phyloP scores from a whole-genome alignment of 805 yeast species.

The Barnettozyma siamensis region DNA sequence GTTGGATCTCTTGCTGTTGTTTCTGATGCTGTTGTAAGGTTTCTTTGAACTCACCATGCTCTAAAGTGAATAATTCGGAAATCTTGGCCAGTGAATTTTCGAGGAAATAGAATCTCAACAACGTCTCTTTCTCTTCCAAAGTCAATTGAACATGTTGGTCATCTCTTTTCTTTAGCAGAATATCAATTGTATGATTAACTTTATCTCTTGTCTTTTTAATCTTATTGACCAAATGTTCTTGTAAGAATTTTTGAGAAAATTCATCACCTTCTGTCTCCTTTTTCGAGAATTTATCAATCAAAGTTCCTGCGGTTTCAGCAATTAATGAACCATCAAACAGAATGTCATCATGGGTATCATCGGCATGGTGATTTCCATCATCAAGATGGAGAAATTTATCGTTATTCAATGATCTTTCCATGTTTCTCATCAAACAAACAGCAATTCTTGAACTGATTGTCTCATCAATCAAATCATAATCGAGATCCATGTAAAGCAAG shows the following conservation, averaged over 20 bases:
- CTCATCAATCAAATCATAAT: slow-evolving; percentile 54
- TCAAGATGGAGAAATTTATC: slow-evolving; percentile 14
- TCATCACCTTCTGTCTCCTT: slow-evolving; percentile 25
- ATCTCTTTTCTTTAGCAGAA: slow-evolving; percentile 52
- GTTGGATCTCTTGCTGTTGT: slow-evolving; percentile 6
- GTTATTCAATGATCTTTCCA: slow-evolving; percentile 51
- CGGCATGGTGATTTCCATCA: slow-evolving; percentile 38
- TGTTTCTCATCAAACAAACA: slow-evolving; percentile 73
- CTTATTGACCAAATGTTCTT: slow-evolving; percentile 37
- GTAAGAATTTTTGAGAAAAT: slow-evolving; percentile 31
- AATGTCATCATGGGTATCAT: slow-evolving; percentile 46
- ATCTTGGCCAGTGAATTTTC: slow-evolving; percentile 64
- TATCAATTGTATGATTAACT: slow-evolving; percentile 46
- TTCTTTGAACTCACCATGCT: slow-evolving; percentile 17
- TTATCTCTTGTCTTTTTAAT: slow-evolving; percentile 33
- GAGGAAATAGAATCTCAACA: slow-evolving; percentile 61
- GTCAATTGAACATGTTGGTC: slow-evolving; percentile 38
- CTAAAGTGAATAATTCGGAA: slow-evolving; percentile 30
- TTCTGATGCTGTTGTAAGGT: slow-evolving; percentile 12
- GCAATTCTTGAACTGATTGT: slow-evolving; percentile 68
- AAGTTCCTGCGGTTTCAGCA: slow-evolving; percentile 66
- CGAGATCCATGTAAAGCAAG: slow-evolving; percentile 65
- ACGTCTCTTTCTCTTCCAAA: slow-evolving; percentile 67
- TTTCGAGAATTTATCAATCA: slow-evolving; percentile 38
- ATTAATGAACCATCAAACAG: slow-evolving; percentile 71